Evolutionary conservation across 2,329 filamentous ascomycete genomes (phyloP).

Genomic region (Capronia epimyces): DNA sequence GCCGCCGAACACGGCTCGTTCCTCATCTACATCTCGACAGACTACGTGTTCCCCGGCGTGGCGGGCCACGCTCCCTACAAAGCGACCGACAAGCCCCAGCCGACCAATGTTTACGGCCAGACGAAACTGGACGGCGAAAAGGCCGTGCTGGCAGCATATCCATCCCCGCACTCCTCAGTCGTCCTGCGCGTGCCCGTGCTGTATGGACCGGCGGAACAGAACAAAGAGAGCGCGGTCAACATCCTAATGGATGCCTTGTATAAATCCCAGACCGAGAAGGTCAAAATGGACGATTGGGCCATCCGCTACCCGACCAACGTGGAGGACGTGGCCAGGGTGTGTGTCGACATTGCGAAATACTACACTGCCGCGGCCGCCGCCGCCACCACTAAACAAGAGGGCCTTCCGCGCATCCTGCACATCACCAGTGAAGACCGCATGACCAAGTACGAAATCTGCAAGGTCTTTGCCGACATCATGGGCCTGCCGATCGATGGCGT

Average conservation of each 20-base stretch:
- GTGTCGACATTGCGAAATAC: slow-evolving; percentile 64
- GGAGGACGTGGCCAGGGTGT: slow-evolving; percentile 75
- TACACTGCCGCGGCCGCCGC: slow-evolving; percentile 50
- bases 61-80: slow-evolving; percentile 84
- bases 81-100: slow-evolving; percentile 55
- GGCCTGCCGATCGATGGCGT: slow-evolving; percentile 65
- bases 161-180: slow-evolving; percentile 52
- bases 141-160: slow-evolving; percentile 59
- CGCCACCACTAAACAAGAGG: slow-evolving; percentile 39
- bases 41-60: slow-evolving; percentile 71
- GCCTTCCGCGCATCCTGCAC: slow-evolving; percentile 67
- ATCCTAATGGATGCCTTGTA: slow-evolving; percentile 69
- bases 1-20: slow-evolving; percentile 52
- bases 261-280: slow-evolving; percentile 61
- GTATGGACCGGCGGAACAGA: slow-evolving; percentile 59
- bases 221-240: slow-evolving; percentile 76
- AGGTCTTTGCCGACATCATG: slow-evolving; percentile 72
- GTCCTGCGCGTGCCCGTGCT: slow-evolving; percentile 77
- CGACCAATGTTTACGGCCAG: slow-evolving; percentile 74
- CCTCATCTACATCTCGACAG: slow-evolving; percentile 62
- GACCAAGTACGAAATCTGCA: slow-evolving; percentile 87
- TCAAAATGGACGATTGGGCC: slow-evolving; percentile 83
- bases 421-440: slow-evolving; percentile 80
- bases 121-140: slow-evolving; percentile 66
- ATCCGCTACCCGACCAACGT: slow-evolving; percentile 83